Evolutionary conservation across 139 green algal species (phyloP).

Genomic region (Asterochloris sp.): DNA sequence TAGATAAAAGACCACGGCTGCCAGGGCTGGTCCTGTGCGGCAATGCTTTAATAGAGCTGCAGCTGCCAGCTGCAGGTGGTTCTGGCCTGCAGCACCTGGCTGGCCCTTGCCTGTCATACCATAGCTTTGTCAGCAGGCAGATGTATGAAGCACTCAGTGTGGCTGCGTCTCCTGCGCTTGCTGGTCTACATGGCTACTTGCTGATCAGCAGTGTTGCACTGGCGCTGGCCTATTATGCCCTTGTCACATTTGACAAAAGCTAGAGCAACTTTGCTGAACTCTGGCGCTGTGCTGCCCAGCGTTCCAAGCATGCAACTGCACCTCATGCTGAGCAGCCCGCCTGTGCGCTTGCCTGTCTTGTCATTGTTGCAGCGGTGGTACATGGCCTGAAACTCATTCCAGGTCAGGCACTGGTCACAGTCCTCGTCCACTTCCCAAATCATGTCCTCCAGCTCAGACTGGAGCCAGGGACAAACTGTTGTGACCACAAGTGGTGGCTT

Average conservation of each 20-base stretch:
- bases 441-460: conserved; percentile 89
- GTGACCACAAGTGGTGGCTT: too few species aligned
- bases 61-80: too few species aligned
- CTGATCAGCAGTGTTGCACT: too few species aligned
- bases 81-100: neutral
- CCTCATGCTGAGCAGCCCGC: neutral
- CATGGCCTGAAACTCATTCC: conserved; percentile 85
- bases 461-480: conserved; percentile 4
- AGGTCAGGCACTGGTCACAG: conserved; percentile 64
- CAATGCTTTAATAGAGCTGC: too few species aligned
- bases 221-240: too few species aligned
- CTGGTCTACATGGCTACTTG: too few species aligned
- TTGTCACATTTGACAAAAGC: too few species aligned
- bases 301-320: neutral
- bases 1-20: too few species aligned
- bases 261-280: neutral
- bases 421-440: conserved; percentile 99
- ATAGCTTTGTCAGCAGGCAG: neutral
- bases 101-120: neutral
- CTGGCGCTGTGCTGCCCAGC: neutral
- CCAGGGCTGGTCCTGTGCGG: too few species aligned
- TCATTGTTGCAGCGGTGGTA: conserved; percentile 82
- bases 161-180: neutral
- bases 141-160: neutral
- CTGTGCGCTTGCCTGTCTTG: conserved; percentile 36